Conservation (phyloP, 441 rosid species). For the Rhodomyrtus psidioides region DNA sequence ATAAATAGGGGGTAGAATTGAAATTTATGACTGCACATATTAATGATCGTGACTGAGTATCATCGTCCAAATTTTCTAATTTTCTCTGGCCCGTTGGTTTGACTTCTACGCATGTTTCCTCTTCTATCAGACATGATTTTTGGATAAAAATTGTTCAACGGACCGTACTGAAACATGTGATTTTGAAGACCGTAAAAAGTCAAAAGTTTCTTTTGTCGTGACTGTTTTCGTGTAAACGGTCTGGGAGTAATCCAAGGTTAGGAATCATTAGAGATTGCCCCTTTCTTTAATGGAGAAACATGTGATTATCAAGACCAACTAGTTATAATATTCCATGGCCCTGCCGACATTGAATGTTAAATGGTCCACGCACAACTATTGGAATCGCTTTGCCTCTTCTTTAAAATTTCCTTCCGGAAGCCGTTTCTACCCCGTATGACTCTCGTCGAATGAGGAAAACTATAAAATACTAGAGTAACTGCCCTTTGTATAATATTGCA, state of each 20-base stretch:
- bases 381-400: background rate
- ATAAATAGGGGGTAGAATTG: too few relatives aligned
- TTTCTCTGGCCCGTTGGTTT: too few relatives aligned
- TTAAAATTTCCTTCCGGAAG: background rate
- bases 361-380: background rate
- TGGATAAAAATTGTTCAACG: background rate
- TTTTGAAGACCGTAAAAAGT: background rate
- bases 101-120: too few relatives aligned
- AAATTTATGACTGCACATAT: too few relatives aligned
- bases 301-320: background rate
- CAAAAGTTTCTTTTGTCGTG: background rate
- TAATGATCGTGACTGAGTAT: too few relatives aligned
- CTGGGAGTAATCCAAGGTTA: background rate
- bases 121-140: background rate
- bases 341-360: background rate
- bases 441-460: background rate
- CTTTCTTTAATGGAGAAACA: background rate
- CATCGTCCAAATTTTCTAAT: too few relatives aligned
- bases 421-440: background rate
- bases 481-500: background rate
- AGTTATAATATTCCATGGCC: background rate
- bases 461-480: background rate
- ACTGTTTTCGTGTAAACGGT: background rate
- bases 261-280: background rate
- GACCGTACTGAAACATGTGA: background rate